Conservation (phyloP, 1,139 yeast genomes). For the Pneumocystis murina region DNA sequence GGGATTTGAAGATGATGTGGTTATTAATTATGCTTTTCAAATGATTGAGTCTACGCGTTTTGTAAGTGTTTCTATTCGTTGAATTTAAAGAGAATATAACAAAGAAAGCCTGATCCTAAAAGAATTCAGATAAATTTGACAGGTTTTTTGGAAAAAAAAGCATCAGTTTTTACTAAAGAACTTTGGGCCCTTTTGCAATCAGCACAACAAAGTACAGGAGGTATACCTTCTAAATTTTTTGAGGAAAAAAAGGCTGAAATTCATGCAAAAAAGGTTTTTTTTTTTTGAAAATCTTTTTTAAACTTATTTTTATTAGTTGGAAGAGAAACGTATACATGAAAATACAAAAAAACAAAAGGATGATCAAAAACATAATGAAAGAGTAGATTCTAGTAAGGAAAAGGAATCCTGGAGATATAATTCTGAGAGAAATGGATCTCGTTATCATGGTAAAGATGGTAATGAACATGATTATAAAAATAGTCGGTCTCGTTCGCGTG, state of each 20-base stretch:
- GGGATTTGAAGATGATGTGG: conserved; percentile 15
- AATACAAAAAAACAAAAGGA: neutral
- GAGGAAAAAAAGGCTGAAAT: conserved; percentile 17
- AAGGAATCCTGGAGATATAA: neutral
- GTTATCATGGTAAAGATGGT: neutral
- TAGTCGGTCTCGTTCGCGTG: neutral
- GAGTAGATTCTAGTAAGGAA: neutral
- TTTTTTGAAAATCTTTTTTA: neutral
- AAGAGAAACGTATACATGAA: neutral
- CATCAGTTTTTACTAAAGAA: conserved; percentile 16
- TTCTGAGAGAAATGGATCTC: neutral
- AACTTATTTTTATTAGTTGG: neutral
- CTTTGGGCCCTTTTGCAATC: conserved; percentile 19
- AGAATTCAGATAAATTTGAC: conserved; percentile 15
- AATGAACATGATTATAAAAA: neutral
- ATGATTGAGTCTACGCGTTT: conserved; percentile 9
- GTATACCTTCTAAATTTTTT: conserved; percentile 18
- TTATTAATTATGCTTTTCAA: conserved; percentile 11
- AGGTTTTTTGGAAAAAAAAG: conserved; percentile 18
- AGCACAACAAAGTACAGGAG: conserved; percentile 19
- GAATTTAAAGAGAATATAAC: neutral
- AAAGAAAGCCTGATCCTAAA: conserved; percentile 14
- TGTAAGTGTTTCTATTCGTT: neutral
- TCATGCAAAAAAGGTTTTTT: neutral
- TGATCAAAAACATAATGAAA: neutral